Conservation (phyloP, 129 eudicot species). For the Apium graveolens region DNA sequence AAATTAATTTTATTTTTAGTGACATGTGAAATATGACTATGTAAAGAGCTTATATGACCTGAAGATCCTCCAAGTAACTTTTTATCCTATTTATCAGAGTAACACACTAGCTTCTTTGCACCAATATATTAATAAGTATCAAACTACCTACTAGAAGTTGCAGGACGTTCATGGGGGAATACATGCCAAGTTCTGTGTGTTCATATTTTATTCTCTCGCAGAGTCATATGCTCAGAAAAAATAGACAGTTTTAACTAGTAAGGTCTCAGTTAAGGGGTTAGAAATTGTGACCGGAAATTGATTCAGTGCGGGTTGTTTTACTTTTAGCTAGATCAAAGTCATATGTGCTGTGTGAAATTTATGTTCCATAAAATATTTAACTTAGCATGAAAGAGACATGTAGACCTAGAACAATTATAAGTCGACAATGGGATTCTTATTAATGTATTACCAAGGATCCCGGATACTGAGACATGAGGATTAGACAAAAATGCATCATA, state of each 20-base stretch:
- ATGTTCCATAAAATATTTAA: background rate
- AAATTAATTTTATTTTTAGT: background rate
- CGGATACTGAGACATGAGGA: slow-evolving; percentile 79
- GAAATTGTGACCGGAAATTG: background rate
- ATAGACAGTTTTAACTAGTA: background rate
- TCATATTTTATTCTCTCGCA: background rate
- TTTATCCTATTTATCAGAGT: background rate
- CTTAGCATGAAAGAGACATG: background rate
- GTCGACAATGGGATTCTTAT: background rate
- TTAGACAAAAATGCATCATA: slow-evolving; percentile 61
- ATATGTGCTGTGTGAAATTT: background rate
- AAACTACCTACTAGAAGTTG: background rate
- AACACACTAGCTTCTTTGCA: background rate
- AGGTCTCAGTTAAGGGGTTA: background rate
- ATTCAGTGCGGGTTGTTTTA: background rate
- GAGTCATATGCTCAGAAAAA: background rate
- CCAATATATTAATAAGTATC: background rate
- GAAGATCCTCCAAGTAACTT: background rate
- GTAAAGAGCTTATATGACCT: background rate
- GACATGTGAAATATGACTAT: background rate
- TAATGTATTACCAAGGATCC: slow-evolving; percentile 49
- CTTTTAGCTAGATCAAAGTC: slow-evolving; percentile 1
- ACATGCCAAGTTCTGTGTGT: background rate
- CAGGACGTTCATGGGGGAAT: background rate
- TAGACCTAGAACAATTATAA: background rate